Conservation (phyloP, 2,329 filamentous ascomycete species). For the Chaetoscypha palmicola region DNA sequence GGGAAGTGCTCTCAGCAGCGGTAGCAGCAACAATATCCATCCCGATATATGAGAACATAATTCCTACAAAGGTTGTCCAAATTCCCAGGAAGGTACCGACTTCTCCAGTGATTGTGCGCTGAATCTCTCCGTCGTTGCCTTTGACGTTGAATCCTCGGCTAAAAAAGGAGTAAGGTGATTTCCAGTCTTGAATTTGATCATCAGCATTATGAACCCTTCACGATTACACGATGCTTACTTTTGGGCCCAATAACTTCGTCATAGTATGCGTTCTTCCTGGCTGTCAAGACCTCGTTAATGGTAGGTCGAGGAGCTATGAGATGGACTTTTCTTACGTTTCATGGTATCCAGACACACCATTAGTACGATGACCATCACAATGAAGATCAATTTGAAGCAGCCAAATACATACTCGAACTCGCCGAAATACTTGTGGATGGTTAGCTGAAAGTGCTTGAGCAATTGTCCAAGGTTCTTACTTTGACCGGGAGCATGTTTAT, state of each 20-base stretch:
- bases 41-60: slow-evolving; percentile 34
- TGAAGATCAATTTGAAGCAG: slow-evolving; percentile 33
- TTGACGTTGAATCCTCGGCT: slow-evolving; percentile 30
- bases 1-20: slow-evolving; percentile 32
- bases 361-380: slow-evolving; percentile 32
- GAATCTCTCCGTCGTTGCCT: slow-evolving; percentile 27
- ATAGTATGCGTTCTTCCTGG: slow-evolving; percentile 33
- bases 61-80: slow-evolving; percentile 34
- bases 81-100: slow-evolving; percentile 34
- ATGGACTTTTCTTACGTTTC: slow-evolving; percentile 32
- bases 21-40: slow-evolving; percentile 37
- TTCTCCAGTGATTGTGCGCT: slow-evolving; percentile 30
- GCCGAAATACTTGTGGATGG: slow-evolving; percentile 30
- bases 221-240: too few species aligned
- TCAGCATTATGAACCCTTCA: background rate
- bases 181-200: slow-evolving; percentile 27
- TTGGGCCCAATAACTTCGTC: slow-evolving; percentile 31
- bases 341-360: slow-evolving; percentile 35
- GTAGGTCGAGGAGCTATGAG: too few species aligned
- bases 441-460: too few species aligned
- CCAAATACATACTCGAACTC: slow-evolving; percentile 36
- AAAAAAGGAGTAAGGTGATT: slow-evolving; percentile 35
- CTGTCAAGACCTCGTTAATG: too few species aligned
- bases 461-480: too few species aligned
- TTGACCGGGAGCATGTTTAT: slow-evolving; percentile 35